Base-by-base conservation (phyloP, 768 basidiomycete genomes). In the Grammothele lineata region DNA sequence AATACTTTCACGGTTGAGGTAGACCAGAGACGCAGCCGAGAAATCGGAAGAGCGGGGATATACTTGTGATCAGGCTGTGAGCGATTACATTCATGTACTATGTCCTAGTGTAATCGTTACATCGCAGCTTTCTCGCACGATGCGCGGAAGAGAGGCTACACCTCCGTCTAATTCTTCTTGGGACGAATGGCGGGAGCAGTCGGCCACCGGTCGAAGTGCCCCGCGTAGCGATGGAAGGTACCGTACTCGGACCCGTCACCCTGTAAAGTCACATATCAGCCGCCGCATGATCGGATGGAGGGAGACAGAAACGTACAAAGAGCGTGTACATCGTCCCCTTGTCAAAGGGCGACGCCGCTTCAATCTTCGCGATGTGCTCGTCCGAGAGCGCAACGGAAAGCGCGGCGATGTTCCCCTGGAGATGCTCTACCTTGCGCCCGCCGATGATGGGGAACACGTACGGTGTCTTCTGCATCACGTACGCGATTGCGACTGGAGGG, bases 401-500 rank as follows among this genome's bases (percentile, higher is more conserved):
- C 15, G 50, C 54, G 15, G 45, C 40, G 36, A 56, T 51, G 44
- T 61, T 62, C 46, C 50, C 62, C 17, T 26, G 14, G 11, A 61
- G 46, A 5, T 59, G 53, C 40, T 53, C 40, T 19, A 53, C 43
- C 23, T 56, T 57, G 43, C 51, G 44, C 5, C 54, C 53, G 21
- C 46, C 46, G 38, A 54, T 34, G 42, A 57, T 48, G 11, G 48
- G 57, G 48, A 59, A 60, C 7, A 54, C 53, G 25, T 54, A 53
- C 11, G 57, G 57, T 9, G 59, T 47, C 44, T 64, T 62, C 25
- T 58, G 57, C 45, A 64, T 55, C 23, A 64, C 62, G 34, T 54
- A 66, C 47, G 57, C 58, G 30, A 61, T 61, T 1, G 60, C 60
- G 15, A 60, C 51, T 48, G 21, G 75, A 61, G 26, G 7, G 27